Base-by-base conservation (phyloP, 108 stramenopile genomes). In the Schizochytrium sp. region DNA sequence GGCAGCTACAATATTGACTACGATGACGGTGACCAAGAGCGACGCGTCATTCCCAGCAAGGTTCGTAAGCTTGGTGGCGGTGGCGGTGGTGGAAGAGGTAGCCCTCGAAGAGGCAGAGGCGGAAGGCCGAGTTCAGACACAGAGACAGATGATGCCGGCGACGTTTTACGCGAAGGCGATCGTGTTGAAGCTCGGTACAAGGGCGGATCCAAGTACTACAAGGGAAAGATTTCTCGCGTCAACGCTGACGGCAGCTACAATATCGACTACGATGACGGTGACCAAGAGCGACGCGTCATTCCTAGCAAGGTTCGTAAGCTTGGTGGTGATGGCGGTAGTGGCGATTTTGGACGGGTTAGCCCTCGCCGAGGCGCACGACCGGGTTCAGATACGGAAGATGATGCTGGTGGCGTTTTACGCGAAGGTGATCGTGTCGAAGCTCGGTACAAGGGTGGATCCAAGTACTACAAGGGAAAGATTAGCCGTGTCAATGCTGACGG, bases 391-490 rank as follows among this genome's bases (percentile, higher is more conserved):
- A 69, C 34, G 21, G 63, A 69, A 41, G 44, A 58, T 60, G 48
- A 83, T 0, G 28, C 34, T 2, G 34, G 48, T 83, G 88, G 44
- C 55, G 72, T 53, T 5, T 29, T 90, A 44, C 57, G 91, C 5
- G 91, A 47, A 47, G 92, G 93, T 5, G 92, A 92, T 60, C 92
- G 89, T 44, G 93, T 94, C 41, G 93, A 94, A 72, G 93, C 92
- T 8, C 48, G 90, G 19, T 92, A 91, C 58, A 89, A 91, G 5
- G 93, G 93, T 28, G 58, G 90, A 44, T 48, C 58, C 45, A 90
- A 90, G 53, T 87, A 44, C 45, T 91, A 88, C 55, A 44, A 57
- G 44, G 91, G 91, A 19, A 88, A 72, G 44, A 58, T 93, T 57
- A 19, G 41, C 48, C 44, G 88, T 16, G 92, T 90, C 59, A 90